A percentile compares a stretch with the other conserved stretches of the same genome.
These are phyloP conservation scores for Puccinellia tenuiflora DNA, from an alignment of 176 grass and related monocot genomes.

Conservation along the genomic window DNA sequence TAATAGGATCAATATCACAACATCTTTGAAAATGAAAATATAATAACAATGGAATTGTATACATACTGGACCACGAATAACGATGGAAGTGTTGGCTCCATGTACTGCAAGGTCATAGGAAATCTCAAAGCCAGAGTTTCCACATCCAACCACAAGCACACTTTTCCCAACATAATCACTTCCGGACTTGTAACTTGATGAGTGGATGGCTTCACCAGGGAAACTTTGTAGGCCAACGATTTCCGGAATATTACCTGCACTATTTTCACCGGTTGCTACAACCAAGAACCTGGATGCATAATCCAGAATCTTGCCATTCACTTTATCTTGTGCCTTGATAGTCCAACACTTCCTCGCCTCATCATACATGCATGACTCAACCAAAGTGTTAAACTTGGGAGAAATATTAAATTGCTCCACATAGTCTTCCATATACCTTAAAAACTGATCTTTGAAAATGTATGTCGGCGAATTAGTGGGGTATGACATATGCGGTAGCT, in stretches of 20 bases:
- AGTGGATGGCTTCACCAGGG: constrained; percentile 46
- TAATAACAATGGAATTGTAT: not conserved
- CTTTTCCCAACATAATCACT: constrained; percentile 4
- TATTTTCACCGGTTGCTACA: constrained; percentile 65
- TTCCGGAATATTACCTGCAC: constrained; percentile 15
- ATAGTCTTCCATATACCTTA: constrained; percentile 58
- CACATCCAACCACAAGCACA: constrained; percentile 60
- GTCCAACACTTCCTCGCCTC: constrained; percentile 23
- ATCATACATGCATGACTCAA: constrained; percentile 43
- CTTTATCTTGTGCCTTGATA: constrained; percentile 8
- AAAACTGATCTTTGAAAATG: constrained; percentile 32
- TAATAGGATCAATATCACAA: not conserved
- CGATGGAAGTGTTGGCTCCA: constrained; percentile 42
- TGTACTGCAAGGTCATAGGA: constrained; percentile 48
- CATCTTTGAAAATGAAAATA: not conserved
- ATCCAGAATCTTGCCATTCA: not conserved
- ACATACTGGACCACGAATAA: constrained; percentile 43
- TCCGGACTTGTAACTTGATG: constrained; percentile 39
- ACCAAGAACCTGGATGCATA: constrained; percentile 49
- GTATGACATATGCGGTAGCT: constrained; percentile 50
- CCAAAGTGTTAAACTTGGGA: constrained; percentile 12
- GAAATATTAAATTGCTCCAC: constrained; percentile 17
- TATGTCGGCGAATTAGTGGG: constrained; percentile 33
- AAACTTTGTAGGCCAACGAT: constrained; percentile 42
- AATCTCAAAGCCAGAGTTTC: constrained; percentile 85